Evolutionary conservation across 768 basidiomycete species (phyloP), one percentile per base, ranked within the genome.

Genomic region (Russula sp.): DNA sequence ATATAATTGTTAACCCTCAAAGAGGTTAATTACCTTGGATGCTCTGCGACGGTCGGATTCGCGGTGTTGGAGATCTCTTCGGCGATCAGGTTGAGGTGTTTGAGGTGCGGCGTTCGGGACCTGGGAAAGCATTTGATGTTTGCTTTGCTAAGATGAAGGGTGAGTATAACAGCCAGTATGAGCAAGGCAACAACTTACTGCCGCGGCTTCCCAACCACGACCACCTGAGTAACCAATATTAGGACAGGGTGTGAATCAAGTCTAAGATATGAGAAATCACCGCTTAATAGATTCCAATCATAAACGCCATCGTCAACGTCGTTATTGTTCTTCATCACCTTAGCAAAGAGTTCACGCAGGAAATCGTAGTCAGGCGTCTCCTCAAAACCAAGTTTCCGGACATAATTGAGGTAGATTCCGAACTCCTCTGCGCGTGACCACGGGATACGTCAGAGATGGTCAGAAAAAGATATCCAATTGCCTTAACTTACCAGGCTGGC

Each of bases 351-450:
- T 68, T 98, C 97, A 63, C 95, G 83, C 69, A 99, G 74, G 76
- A 99, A 99, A 71, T 98, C 95, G 72, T 99, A 99, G 76, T 99
- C 97, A 45, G 97, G 97, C 22, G 94, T 91, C 76, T 99, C 97
- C 72, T 98, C 97, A 73, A 99, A 99, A 14, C 96, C 97, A 66
- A 99, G 85, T 73, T 98, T 99, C 65, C 97, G 88, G 64, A 98
- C 97, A 75, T 99, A 99, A 77, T 98, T 98, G 55, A 99, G 82
- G 75, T 98, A 99, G 70, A 99, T 98, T 58, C 87, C 88, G 70
- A 98, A 99, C 75, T 98, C 97, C 79, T 98, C 97, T 98, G 74
- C 25, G 35, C 47, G 25, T 2, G 1, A 20, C 34, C 5, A 38
- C 50, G 11, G n/a, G 50, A 22, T n/a, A 20, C 16, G 35, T 51